Evolutionary conservation across 768 basidiomycete species (phyloP).

Genomic region (Macrocybe gigantea): DNA sequence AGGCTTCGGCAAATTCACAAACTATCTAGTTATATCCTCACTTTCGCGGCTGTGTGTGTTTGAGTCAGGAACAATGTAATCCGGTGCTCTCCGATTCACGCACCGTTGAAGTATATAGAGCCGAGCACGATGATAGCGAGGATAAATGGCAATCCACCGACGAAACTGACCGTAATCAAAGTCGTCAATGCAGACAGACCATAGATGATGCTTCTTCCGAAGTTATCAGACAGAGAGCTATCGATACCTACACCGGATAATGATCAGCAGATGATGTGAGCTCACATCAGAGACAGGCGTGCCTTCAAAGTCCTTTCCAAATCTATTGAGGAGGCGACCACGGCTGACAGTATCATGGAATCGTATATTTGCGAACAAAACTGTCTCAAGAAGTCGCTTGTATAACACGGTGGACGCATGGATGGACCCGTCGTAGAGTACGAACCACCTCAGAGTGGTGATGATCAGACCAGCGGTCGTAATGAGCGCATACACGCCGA

Average conservation of each 20-base stretch:
- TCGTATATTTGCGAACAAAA: slow-evolving; percentile 83
- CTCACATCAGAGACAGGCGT: slow-evolving; percentile 9
- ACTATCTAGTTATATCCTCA: slow-evolving; percentile 7
- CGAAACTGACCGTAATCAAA: slow-evolving; percentile 64
- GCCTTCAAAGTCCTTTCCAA: slow-evolving; percentile 89
- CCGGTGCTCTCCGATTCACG: slow-evolving; percentile 10
- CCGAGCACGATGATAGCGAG: slow-evolving; percentile 52
- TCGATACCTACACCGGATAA: slow-evolving; percentile 54
- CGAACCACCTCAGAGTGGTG: slow-evolving; percentile 58
- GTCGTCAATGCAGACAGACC: slow-evolving; percentile 68
- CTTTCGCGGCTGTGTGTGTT: slow-evolving; percentile 29
- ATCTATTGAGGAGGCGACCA: slow-evolving; percentile 76
- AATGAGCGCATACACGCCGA: slow-evolving; percentile 60
- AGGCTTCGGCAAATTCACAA: background rate
- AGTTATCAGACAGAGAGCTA: slow-evolving; percentile 78
- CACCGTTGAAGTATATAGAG: slow-evolving; percentile 67
- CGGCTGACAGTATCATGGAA: slow-evolving; percentile 92
- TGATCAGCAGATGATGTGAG: slow-evolving; percentile 9
- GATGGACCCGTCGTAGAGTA: slow-evolving; percentile 81
- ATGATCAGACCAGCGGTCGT: slow-evolving; percentile 39
- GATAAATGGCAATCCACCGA: slow-evolving; percentile 77
- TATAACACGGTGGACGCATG: slow-evolving; percentile 76
- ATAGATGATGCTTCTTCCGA: slow-evolving; percentile 72
- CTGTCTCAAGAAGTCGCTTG: slow-evolving; percentile 65
- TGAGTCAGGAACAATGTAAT: background rate